These are phyloP conservation scores for Metarhizium brunneum DNA, from an alignment of 2,329 filamentous ascomycete genomes.

Conservation along the genomic window DNA sequence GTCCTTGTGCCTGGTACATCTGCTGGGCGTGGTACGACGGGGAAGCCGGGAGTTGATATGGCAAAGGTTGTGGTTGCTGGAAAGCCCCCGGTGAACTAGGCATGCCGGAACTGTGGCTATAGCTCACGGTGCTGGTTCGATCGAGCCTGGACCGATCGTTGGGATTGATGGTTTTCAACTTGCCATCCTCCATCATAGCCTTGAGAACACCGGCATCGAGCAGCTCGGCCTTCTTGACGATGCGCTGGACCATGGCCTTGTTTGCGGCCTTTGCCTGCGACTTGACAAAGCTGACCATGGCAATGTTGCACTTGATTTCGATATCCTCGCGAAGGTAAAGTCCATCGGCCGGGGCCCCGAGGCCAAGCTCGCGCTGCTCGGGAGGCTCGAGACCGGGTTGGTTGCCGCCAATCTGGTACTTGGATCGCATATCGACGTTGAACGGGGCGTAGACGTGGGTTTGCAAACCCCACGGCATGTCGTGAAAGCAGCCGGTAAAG, in stretches of 20 bases:
- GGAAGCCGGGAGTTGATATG: background rate
- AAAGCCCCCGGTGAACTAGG: background rate
- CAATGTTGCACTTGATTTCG: constrained; percentile 60
- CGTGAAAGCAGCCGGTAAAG: constrained; percentile 64
- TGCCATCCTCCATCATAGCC: constrained; percentile 59
- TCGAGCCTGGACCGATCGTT: constrained; percentile 34
- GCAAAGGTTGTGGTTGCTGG: background rate
- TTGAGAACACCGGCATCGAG: constrained; percentile 56
- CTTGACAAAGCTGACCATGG: constrained; percentile 57
- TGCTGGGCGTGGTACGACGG: constrained; percentile 9
- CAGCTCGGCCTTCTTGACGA: constrained; percentile 64
- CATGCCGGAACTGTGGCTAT: constrained; percentile 3
- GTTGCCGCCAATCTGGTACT: constrained; percentile 59
- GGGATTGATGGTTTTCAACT: constrained; percentile 49
- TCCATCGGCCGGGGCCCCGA: constrained; percentile 53
- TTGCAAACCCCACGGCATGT: constrained; percentile 63
- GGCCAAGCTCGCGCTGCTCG: constrained; percentile 52
- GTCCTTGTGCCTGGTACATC: constrained; percentile 12
- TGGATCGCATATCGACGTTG: constrained; percentile 57
- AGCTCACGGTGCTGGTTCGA: background rate
- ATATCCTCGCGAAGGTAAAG: constrained; percentile 63
- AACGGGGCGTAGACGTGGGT: constrained; percentile 63
- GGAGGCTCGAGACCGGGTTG: constrained; percentile 56
- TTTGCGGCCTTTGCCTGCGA: constrained; percentile 56
- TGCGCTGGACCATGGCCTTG: constrained; percentile 57